phyloP scores from a whole-genome alignment of 2,329 filamentous ascomycete genomes.

The Fragosphaeria purpurea region DNA sequence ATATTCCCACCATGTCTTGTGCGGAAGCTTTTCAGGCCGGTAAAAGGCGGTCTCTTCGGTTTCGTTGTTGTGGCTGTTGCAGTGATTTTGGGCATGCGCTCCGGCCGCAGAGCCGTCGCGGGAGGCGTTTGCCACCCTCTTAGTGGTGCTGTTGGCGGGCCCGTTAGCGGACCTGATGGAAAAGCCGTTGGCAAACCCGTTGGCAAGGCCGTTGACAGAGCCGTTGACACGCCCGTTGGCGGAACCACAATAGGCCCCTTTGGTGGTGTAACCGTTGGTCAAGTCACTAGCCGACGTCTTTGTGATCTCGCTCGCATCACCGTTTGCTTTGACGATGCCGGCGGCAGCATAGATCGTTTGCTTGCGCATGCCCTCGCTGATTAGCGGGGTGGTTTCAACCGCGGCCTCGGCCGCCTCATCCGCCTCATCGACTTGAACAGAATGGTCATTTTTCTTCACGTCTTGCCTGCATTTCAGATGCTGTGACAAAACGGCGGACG shows the following conservation, averaged over 20 bases:
- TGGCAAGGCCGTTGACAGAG: neutral
- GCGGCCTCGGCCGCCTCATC: constrained; percentile 16
- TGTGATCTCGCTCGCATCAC: neutral
- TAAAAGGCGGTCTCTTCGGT: constrained; percentile 74
- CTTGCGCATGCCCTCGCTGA: constrained; percentile 31
- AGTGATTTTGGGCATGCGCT: too few species aligned
- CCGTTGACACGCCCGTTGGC: constrained; percentile 21
- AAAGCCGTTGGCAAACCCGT: constrained; percentile 10
- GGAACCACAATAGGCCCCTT: neutral
- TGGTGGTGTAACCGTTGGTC: neutral
- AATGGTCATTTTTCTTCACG: too few species aligned
- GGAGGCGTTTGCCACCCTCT: constrained; percentile 26
- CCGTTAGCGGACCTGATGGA: neutral
- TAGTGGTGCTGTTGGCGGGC: constrained; percentile 16
- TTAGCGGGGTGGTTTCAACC: constrained; percentile 53
- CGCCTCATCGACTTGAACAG: constrained; percentile 7
- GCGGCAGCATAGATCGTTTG: constrained; percentile 13
- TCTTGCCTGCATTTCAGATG: constrained; percentile 20
- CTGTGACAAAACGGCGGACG: constrained; percentile 32
- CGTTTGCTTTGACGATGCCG: neutral
- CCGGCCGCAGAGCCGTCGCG: constrained; percentile 26
- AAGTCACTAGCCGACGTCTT: neutral
- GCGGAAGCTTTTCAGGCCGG: constrained; percentile 73
- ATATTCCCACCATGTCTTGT: constrained; percentile 94
- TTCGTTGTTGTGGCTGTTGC: constrained; percentile 2